phyloP scores from a whole-genome alignment of 2,329 filamentous ascomycete species.

The Ambrosiella xylebori region DNA sequence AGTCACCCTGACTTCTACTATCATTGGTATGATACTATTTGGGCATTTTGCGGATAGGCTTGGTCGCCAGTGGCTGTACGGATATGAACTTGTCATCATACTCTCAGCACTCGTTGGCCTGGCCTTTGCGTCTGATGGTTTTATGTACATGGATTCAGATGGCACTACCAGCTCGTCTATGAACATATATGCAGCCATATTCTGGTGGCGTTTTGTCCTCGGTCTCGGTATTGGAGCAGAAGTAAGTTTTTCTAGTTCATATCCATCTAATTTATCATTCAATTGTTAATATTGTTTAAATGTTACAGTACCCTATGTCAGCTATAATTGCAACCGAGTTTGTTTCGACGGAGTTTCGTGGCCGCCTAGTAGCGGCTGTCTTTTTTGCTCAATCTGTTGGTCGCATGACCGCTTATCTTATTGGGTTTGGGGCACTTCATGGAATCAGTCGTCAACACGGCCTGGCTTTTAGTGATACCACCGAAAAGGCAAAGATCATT shows the following conservation, averaged over 20 bases:
- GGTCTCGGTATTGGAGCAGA: slow-evolving; percentile 19
- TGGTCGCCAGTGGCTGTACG: slow-evolving; percentile 17
- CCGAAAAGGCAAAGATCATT: slow-evolving; percentile 15
- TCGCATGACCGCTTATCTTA: slow-evolving; percentile 32
- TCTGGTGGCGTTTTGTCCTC: slow-evolving; percentile 16
- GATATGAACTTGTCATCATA: slow-evolving; percentile 17
- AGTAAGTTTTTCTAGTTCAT: slow-evolving; percentile 12
- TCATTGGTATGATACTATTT: slow-evolving; percentile 16
- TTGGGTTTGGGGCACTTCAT: slow-evolving; percentile 30
- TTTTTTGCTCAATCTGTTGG: slow-evolving; percentile 21
- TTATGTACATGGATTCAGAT: slow-evolving; percentile 8
- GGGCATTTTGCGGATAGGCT: slow-evolving; percentile 17
- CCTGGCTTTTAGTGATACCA: slow-evolving; percentile 4
- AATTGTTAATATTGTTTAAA: neutral
- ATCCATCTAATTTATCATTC: neutral
- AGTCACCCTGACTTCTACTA: slow-evolving; percentile 16
- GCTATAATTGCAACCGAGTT: slow-evolving; percentile 19
- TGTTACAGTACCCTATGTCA: slow-evolving; percentile 18
- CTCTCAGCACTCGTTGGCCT: slow-evolving; percentile 16
- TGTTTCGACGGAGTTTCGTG: slow-evolving; percentile 17
- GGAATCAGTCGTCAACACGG: slow-evolving; percentile 9
- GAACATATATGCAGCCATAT: slow-evolving; percentile 17
- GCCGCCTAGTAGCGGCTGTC: slow-evolving; percentile 17
- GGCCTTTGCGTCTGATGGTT: slow-evolving; percentile 14
- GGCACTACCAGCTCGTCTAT: slow-evolving; percentile 13